Evolutionary conservation across 2,329 filamentous ascomycete genomes (phyloP).

Genomic region (Xylaria sp.): DNA sequence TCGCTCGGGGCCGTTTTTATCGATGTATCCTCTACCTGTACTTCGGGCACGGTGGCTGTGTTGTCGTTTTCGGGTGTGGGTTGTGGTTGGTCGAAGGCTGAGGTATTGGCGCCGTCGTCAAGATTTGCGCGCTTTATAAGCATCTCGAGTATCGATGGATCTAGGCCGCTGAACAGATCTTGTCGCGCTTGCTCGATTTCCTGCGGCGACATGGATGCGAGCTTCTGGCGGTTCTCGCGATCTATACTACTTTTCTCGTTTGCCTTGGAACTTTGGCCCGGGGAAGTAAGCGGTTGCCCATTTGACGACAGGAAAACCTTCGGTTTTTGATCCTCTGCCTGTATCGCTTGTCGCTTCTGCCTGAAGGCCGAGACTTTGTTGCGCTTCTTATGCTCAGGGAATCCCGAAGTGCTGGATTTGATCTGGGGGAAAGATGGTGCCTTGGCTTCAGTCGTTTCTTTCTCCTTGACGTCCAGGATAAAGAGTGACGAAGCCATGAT

Average conservation of each 20-base stretch:
- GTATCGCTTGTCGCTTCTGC: constrained; percentile 59
- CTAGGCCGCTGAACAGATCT: constrained; percentile 80
- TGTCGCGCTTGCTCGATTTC: constrained; percentile 82
- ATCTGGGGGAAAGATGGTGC: constrained; percentile 67
- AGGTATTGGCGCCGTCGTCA: constrained; percentile 60
- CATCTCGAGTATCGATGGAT: constrained; percentile 75
- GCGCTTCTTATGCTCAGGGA: constrained; percentile 87
- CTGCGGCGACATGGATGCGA: constrained; percentile 78
- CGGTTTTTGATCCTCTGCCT: constrained; percentile 35
- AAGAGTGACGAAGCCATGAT: constrained; percentile 43
- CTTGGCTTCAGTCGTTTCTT: constrained; percentile 62
- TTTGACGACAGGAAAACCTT: constrained; percentile 29
- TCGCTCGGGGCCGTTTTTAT: constrained; percentile 2
- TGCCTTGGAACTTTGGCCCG: constrained; percentile 45
- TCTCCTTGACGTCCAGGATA: constrained; percentile 81
- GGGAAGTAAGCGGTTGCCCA: constrained; percentile 30
- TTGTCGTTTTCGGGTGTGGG: constrained; percentile 13
- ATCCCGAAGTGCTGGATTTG: constrained; percentile 68
- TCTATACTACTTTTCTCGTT: constrained; percentile 77
- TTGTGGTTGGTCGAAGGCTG: constrained; percentile 49
- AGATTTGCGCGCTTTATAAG: constrained; percentile 79
- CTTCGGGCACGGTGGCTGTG: constrained; percentile 27
- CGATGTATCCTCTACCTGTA: constrained; percentile 35
- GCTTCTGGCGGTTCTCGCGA: constrained; percentile 75
- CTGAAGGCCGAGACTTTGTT: constrained; percentile 78